These are phyloP conservation scores for Coemansia sp. DNA, from an alignment of 192 early-diverging fungal species.

Conservation along the genomic window DNA sequence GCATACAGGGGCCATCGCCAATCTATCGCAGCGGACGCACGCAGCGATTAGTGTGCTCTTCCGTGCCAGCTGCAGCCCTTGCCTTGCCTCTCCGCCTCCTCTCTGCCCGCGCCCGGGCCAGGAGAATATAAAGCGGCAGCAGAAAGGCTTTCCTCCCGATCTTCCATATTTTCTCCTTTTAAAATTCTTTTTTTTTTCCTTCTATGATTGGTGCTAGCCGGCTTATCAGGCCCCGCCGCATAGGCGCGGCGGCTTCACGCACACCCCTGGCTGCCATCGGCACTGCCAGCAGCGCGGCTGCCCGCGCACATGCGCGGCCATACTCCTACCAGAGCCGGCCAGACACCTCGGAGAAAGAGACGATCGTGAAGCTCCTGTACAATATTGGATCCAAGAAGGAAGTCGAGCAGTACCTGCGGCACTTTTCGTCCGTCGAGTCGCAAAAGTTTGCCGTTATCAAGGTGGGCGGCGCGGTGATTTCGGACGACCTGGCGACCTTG, in stretches of 20 bases:
- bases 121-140: too few species aligned
- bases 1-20: too few species aligned
- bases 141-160: too few species aligned
- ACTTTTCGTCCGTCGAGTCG: slow-evolving; percentile 95
- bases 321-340: slow-evolving; percentile 36
- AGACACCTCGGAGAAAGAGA: slow-evolving; percentile 66
- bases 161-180: slow-evolving; percentile 2
- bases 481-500: slow-evolving; percentile 91
- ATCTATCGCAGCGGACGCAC: too few species aligned
- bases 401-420: slow-evolving; percentile 95
- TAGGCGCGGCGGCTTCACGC: too few species aligned
- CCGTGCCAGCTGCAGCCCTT: too few species aligned
- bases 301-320: slow-evolving; percentile 1
- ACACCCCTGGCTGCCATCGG: neutral
- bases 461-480: slow-evolving; percentile 93
- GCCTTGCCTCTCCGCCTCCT: too few species aligned
- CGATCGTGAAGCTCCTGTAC: slow-evolving; percentile 85
- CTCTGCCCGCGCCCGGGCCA: too few species aligned
- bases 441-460: slow-evolving; percentile 99
- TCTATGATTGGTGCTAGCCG: slow-evolving; percentile 45
- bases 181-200: slow-evolving; percentile 7
- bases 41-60: too few species aligned
- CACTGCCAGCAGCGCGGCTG: neutral
- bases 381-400: slow-evolving; percentile 99
- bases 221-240: slow-evolving; percentile 14